These are phyloP conservation scores for Trypanosoma cruzi DNA, from an alignment of 208 protist species.

Conservation along the genomic window DNA sequence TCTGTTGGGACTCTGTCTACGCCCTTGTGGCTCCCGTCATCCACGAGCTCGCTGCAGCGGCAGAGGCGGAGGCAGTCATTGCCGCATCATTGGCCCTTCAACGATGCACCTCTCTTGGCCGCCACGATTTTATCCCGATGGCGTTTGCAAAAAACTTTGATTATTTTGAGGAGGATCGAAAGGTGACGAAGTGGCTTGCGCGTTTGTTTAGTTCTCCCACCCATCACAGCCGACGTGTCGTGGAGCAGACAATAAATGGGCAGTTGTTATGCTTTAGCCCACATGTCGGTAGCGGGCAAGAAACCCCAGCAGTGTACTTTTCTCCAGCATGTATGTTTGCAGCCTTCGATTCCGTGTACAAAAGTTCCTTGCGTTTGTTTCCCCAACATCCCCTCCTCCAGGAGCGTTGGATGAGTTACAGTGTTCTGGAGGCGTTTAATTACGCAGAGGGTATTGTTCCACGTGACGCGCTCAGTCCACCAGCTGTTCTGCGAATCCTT, in stretches of 20 bases:
- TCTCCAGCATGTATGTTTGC: constrained; percentile 26
- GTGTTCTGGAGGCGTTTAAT: constrained; percentile 23
- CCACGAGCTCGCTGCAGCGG: constrained; percentile 39
- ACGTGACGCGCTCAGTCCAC: constrained; percentile 12
- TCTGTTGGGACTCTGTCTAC: constrained; percentile 57
- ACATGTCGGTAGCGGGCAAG: constrained; percentile 1
- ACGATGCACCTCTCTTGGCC: constrained; percentile 12
- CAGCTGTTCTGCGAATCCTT: constrained; percentile 25
- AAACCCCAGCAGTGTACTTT: constrained; percentile 5
- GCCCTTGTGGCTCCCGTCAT: constrained; percentile 45
- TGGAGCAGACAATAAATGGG: constrained; percentile 26
- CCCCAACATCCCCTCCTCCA: constrained; percentile 21
- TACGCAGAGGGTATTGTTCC: not conserved
- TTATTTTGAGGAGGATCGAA: not conserved
- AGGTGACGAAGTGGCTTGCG: constrained; percentile 1
- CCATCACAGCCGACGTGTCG: constrained; percentile 12
- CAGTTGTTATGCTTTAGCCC: constrained; percentile 18
- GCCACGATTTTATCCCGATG: constrained; percentile 27
- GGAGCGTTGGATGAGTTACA: constrained; percentile 34
- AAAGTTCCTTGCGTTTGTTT: constrained; percentile 22
- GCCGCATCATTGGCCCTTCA: constrained; percentile 14
- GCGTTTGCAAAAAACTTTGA: not conserved
- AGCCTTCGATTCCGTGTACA: constrained; percentile 24
- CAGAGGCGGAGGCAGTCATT: constrained; percentile 20
- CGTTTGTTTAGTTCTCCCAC: constrained; percentile 19